Evolutionary conservation across 441 rosid genomes (phyloP), one percentile per base, ranked within the genome.

Genomic region (Codiaeum variegatum): DNA sequence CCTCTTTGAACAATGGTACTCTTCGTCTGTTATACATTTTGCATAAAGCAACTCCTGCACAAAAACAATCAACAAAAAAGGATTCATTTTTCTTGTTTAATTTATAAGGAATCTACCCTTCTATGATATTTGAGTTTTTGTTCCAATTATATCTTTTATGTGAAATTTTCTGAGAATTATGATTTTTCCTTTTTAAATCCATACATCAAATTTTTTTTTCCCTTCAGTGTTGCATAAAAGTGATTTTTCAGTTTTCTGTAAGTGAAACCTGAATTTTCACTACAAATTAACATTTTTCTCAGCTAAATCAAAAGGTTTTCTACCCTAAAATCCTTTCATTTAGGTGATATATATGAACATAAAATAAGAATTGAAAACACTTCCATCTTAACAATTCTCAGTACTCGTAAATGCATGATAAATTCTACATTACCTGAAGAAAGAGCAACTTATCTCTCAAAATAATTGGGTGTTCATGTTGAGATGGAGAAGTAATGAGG

Each of bases 1-100:
- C 82, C 91, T 78, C 76, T 90, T 90, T 7, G 91, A 90, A 56
- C 85, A 84, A 76, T 90, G 93, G 71, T 87, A 88, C 80, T 90
- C 91, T 23, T 83, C 91, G 40, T 81, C 85, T 31, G 88, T 72
- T 74, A 90, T 86, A 76, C 96, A 87, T 79, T 90, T 88, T 34
- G 90, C 89, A 66, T 88, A 87, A 29, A 87, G 81, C 76, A 90
- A 67, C 67, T 90, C 96, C 96, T 88, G 75, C 11, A 23, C 5
- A 73, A 49, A 31, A 31, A 16, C 5, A 26, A 36, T 8, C 1
- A 23, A 2, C 29, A 36, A 36, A n/a, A 38, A 63, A 24, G 18
- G 21, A 47, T 15, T 15, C 18, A 18, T 5, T 47, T 16, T 15
- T 18, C n/a, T 47, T 16, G 52, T 47, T 47, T 47, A n/a, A 3